phyloP scores from a whole-genome alignment of 768 basidiomycete species.

The Cantharellus anzutake region DNA sequence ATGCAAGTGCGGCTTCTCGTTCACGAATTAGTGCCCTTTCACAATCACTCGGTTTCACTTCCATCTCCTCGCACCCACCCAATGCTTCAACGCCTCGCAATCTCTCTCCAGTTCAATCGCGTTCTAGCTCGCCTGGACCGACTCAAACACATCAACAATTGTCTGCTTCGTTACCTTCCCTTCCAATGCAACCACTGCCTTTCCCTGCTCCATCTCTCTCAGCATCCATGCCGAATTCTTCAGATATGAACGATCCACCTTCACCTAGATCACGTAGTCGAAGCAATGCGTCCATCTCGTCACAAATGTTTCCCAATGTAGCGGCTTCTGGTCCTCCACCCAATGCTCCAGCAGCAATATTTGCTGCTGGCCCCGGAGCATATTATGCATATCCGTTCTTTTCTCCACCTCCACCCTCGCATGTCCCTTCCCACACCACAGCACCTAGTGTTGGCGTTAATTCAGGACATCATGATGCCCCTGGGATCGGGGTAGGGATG shows the following conservation, averaged over 20 bases:
- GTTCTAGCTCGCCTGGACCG: background rate
- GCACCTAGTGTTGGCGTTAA: too few relatives aligned
- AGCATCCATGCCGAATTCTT: background rate
- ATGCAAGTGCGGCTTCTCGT: too few relatives aligned
- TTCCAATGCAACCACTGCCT: background rate
- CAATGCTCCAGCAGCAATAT: background rate
- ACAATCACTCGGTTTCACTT: too few relatives aligned
- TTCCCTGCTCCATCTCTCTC: background rate
- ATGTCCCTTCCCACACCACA: background rate
- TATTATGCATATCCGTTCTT: slow-evolving; percentile 1
- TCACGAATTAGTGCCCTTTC: too few relatives aligned
- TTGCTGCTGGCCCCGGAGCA: background rate
- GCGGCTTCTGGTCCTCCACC: background rate
- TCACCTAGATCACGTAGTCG: too few relatives aligned
- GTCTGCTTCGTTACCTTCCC: background rate
- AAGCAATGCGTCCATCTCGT: too few relatives aligned
- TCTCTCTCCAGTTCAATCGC: background rate
- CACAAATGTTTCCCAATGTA: too few relatives aligned
- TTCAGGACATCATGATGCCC: background rate
- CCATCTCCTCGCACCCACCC: too few relatives aligned
- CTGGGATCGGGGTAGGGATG: background rate
- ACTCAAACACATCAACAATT: background rate
- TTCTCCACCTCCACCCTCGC: background rate
- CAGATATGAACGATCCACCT: too few relatives aligned
- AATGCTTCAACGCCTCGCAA: too few relatives aligned